Conservation (phyloP, 257 asterid species). For the Dorcoceras hygrometricum region DNA sequence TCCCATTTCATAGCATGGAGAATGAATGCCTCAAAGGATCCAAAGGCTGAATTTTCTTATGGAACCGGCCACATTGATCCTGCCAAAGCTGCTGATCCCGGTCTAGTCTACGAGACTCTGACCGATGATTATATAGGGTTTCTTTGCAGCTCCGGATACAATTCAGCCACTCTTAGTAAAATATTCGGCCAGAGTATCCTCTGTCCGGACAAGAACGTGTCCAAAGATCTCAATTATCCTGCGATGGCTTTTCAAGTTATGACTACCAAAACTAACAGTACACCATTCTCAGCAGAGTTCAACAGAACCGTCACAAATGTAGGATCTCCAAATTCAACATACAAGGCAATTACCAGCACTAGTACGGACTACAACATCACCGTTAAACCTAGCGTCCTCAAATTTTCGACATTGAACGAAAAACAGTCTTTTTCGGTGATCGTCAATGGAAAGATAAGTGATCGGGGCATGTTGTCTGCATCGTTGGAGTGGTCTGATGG, state of each 20-base stretch:
- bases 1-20: background rate
- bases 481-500: background rate
- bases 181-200: constrained; percentile 3
- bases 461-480: background rate
- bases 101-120: background rate
- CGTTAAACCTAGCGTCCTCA: constrained; percentile 19
- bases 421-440: constrained; percentile 16
- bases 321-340: constrained; percentile 20
- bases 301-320: constrained; percentile 25
- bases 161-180: background rate
- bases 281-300: constrained; percentile 11
- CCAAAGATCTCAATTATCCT: constrained; percentile 25
- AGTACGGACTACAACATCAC: background rate
- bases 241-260: constrained; percentile 10
- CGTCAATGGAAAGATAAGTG: background rate
- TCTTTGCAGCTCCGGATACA: background rate
- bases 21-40: background rate
- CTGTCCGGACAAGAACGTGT: background rate
- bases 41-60: background rate
- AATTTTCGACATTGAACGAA: constrained; percentile 16
- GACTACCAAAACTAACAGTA: background rate
- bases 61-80: background rate
- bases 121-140: background rate
- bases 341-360: constrained; percentile 19
- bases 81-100: background rate